phyloP scores from a whole-genome alignment of 257 asterid species.

The Solanum sitiens region DNA sequence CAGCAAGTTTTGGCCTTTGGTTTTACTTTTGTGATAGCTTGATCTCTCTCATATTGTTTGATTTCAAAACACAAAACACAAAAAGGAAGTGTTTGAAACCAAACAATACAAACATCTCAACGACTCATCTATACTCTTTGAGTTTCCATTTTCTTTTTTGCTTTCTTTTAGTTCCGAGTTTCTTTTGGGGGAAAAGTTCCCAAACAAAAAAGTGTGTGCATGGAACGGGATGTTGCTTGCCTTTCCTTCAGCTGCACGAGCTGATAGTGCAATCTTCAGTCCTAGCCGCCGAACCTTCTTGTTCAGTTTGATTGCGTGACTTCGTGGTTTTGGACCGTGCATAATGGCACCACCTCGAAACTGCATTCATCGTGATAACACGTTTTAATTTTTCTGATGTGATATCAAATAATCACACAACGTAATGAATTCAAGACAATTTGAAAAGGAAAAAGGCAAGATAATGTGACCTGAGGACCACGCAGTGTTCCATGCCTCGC shows the following conservation, averaged over 20 bases:
- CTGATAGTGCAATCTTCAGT: slow-evolving; percentile 74
- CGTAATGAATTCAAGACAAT: background rate
- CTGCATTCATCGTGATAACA: slow-evolving; percentile 27
- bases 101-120: background rate
- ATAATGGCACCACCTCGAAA: slow-evolving; percentile 74
- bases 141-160: background rate
- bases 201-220: background rate
- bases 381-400: background rate
- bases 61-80: background rate
- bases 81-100: background rate
- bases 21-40: background rate
- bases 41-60: background rate
- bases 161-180: background rate
- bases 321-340: slow-evolving; percentile 98
- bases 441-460: background rate
- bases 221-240: slow-evolving; percentile 28
- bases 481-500: slow-evolving; percentile 88
- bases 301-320: slow-evolving; percentile 85
- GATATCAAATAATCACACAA: background rate
- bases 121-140: background rate
- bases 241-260: slow-evolving; percentile 96
- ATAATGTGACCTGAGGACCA: slow-evolving; percentile 63
- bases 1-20: background rate
- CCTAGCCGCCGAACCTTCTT: slow-evolving; percentile 93
- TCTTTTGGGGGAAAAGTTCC: background rate